A percentile compares a stretch with the other conserved stretches of the same genome.
Evolutionary conservation across 169 alveolate species (phyloP).

Genomic region (Cryptosporidium sp.): DNA sequence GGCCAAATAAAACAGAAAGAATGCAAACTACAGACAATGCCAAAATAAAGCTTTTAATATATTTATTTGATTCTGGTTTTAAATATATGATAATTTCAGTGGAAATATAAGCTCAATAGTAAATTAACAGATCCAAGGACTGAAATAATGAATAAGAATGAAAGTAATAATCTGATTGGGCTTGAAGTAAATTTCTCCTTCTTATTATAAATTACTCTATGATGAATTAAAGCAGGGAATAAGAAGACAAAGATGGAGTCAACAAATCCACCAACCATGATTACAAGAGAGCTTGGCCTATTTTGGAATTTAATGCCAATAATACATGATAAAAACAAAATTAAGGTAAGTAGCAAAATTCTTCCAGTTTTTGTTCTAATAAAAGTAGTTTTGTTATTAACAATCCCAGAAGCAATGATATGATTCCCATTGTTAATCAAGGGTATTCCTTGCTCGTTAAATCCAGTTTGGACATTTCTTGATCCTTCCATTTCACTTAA

Average conservation of each 20-base stretch:
- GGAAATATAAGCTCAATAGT: neutral
- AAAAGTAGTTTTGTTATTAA: conserved; percentile 4
- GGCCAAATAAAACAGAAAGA: no score
- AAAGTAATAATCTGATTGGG: conserved; percentile 32
- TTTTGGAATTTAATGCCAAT: conserved; percentile 14
- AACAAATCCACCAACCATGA: conserved; percentile 61
- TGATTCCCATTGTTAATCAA: neutral
- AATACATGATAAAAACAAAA: conserved; percentile 26
- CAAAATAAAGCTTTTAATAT: neutral
- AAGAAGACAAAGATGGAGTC: conserved; percentile 64
- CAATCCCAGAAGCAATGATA: neutral
- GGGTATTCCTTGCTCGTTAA: neutral
- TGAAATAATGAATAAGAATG: conserved; percentile 28
- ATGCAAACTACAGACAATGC: no score
- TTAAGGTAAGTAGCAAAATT: conserved; percentile 16
- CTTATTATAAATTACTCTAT: conserved; percentile 5
- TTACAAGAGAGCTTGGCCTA: neutral
- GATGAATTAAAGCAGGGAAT: conserved; percentile 59
- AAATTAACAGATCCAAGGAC: conserved; percentile 9
- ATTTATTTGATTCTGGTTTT: neutral
- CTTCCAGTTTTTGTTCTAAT: conserved; percentile 57
- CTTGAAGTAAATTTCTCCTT: conserved; percentile 15
- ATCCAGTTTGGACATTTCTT: neutral
- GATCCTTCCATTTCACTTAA: conserved; percentile 1
- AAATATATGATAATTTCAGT: neutral